Base-by-base conservation (phyloP, 306 rosid genomes). In the Castanospermum australe region DNA sequence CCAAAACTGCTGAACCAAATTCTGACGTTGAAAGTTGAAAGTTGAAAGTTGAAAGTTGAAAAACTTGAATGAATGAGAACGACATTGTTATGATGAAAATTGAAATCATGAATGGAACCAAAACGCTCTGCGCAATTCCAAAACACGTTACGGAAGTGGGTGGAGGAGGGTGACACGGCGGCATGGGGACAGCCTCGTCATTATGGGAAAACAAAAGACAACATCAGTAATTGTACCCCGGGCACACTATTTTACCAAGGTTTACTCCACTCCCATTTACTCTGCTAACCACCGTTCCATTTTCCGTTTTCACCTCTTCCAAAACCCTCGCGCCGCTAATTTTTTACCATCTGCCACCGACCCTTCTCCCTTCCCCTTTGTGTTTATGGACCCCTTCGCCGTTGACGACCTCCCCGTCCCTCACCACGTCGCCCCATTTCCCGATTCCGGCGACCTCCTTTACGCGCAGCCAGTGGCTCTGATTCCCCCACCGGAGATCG, bases 341-440 rank as follows among this genome's bases (percentile, higher is more conserved):
- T 76, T 80, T 77, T 78, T 66, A 80, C 76, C 69, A 32, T 47
- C 33, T 13, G 13, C 33, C 21, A 12, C 48, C 1, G 14, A 3
- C 30, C 5, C 18, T 4, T 47, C 4, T 17, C 2, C 13, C n/a
- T n/a, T n/a, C n/a, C n/a, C n/a, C n/a, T n/a, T n/a, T n/a, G 25
- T 30, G 24, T 64, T 2, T 8, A 85, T 85, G 86, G 87, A 86
- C 78, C 60, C 71, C 71, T 76, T 79, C 83, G 64, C 91, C 89
- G 94, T 71, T 84, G 92, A 76, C 76, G 77, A 82, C 61, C 86
- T 92, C 68, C 89, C 91, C 15, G 78, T 92, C 73, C 88, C 93
- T n/a, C 84, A 64, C 83, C 85, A 66, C 41, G 87, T 86, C 50
- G 70, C 91, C 24, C 92, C 99, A 21, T 92, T 90, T 65, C 93